phyloP scores from a whole-genome alignment of 305 asterid genomes.

The Fraxinus sp. region DNA sequence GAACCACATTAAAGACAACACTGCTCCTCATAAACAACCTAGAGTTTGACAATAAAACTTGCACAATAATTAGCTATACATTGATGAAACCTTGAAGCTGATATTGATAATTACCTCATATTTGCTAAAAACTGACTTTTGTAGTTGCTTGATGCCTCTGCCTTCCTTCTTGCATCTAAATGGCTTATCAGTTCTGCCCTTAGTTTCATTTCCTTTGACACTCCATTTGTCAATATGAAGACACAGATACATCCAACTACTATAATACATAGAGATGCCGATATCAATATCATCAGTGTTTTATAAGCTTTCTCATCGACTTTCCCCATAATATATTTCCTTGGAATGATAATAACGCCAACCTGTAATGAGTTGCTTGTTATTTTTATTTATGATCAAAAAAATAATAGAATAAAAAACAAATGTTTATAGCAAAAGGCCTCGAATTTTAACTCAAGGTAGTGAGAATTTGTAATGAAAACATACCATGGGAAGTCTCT shows the following conservation, averaged over 20 bases:
- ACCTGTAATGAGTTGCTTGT: constrained; percentile 46
- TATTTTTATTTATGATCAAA: not conserved
- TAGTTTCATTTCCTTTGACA: constrained; percentile 87
- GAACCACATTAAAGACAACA: not conserved
- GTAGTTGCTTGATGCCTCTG: constrained; percentile 89
- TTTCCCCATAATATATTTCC: constrained; percentile 88
- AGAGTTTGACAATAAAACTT: not conserved
- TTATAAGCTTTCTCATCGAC: constrained; percentile 79
- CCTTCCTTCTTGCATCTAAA: constrained; percentile 85
- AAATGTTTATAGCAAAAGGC: not conserved
- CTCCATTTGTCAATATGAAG: constrained; percentile 81
- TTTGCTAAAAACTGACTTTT: constrained; percentile 94
- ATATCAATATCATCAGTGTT: constrained; percentile 65
- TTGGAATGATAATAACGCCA: constrained; percentile 82
- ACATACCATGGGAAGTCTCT: constrained; percentile 89
- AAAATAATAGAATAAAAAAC: not conserved
- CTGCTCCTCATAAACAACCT: not conserved
- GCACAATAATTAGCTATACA: not conserved
- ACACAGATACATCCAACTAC: constrained; percentile 82
- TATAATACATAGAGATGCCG: constrained; percentile 77
- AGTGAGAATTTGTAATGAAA: not conserved
- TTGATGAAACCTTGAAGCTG: not conserved
- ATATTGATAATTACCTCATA: constrained; percentile 60
- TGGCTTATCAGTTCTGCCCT: constrained; percentile 80
- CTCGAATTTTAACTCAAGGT: not conserved